These are phyloP conservation scores for Chaetomium sp. DNA, from an alignment of 2,329 filamentous ascomycete species.

Conservation along the genomic window DNA sequence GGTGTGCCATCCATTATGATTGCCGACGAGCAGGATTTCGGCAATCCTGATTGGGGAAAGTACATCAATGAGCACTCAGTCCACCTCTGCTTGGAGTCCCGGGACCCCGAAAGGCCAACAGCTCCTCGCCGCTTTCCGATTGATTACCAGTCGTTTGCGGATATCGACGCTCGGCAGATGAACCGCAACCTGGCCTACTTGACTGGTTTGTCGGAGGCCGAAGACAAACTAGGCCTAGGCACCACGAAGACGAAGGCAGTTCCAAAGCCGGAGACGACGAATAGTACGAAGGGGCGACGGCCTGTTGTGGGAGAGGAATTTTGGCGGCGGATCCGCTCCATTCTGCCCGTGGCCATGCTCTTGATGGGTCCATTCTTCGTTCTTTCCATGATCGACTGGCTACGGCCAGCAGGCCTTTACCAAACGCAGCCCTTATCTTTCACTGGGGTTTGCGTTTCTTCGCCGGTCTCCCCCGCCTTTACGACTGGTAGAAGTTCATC, in stretches of 20 bases:
- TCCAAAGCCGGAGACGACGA: background rate
- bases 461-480: constrained; percentile 9
- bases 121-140: constrained; percentile 50
- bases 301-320: constrained; percentile 13
- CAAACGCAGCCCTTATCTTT: constrained; percentile 2
- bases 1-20: constrained; percentile 52
- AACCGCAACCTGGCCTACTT: constrained; percentile 56
- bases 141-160: constrained; percentile 52
- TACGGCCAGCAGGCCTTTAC: background rate
- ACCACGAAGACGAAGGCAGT: background rate
- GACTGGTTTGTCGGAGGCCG: constrained; percentile 43
- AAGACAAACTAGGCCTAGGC: constrained; percentile 18
- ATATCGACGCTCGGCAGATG: constrained; percentile 56
- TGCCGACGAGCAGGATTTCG: constrained; percentile 47
- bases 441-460: constrained; percentile 13
- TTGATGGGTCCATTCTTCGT: constrained; percentile 21
- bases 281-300: background rate
- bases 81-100: constrained; percentile 52
- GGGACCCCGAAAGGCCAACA: constrained; percentile 42
- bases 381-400: constrained; percentile 5
- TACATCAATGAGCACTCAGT: constrained; percentile 47
- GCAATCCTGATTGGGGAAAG: constrained; percentile 41
- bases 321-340: constrained; percentile 17
- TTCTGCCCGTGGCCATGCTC: constrained; percentile 24
- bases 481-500: constrained; percentile 21